Base-by-base conservation (phyloP, 2,329 filamentous ascomycete genomes). In the Penicillium sp. region DNA sequence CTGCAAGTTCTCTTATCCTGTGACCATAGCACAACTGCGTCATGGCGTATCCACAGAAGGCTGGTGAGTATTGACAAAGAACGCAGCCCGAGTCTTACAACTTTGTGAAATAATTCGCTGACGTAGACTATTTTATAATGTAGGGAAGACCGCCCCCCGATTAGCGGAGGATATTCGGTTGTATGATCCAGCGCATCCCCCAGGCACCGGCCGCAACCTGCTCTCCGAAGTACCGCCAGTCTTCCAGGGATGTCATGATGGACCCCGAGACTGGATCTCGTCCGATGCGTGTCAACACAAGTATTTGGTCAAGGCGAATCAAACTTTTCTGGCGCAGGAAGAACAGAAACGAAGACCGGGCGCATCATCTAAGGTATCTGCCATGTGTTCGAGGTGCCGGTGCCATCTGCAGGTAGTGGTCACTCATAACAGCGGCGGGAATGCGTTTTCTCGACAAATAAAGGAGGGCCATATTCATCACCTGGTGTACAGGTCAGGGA, bases 331-430 rank as follows among this genome's bases (percentile, higher is more conserved):
- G 24, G 76, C 79, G 5, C 65, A 67, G 10, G 65, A 73, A 39
- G 71, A 71, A 16, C 67, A 71, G 45, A 66, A 63, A 52, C 69
- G 70, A 41, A 62, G 50, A 16, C 66, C 71, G 10, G 76, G 79
- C 50, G 76, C 77, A 2, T 64, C 75, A 42, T 84, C 81, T 64
- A 82, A 78, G 58, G 74, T 86, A 25, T 80, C 84, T 14, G 77
- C 83, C 3, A 78, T 83, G 57, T 89, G 86, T 68, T 70, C 76
- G 50, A 76, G 74, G 53, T 89, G 86, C 65, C 80, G 82, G 46
- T 77, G 78, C 62, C 85, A 89, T 68, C 72, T 87, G 39, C 78
- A 84, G 57, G 65, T 89, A 20, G 71, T 72, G 10, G 75, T 86
- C 30, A 76, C 80, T 53, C 82, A 81, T 58, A 73, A 71, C 11